Base-by-base conservation (phyloP, 805 yeast genomes). In the Wickerhamiella sergipiensis region DNA sequence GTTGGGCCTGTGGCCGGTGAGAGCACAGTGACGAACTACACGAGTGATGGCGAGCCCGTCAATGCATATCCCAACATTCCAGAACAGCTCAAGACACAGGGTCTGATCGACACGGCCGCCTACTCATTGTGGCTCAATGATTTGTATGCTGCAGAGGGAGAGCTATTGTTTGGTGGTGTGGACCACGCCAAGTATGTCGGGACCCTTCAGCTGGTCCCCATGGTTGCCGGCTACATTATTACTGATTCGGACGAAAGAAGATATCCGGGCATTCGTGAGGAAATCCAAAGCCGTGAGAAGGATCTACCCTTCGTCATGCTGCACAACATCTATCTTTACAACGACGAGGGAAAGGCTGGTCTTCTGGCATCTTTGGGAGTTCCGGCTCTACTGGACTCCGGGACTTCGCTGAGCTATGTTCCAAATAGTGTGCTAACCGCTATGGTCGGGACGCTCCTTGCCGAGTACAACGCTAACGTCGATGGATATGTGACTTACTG, bases 41-140 rank as follows among this genome's bases (percentile, higher is more conserved):
- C 50, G 22, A 47, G 55, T 19, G 48, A 48, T 42, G 58, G 52
- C 33, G 52, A 46, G 4, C 48, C 49, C 31, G 55, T 55, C 1
- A 48, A 52, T 12, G n/a, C 53, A 24, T 85, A 85, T 64, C 71
- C 75, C 48, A 85, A 85, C 62, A 64, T 85, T 48, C 92, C 94
- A 0, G 56, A 70, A 38, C 73, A 75, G 50, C 64, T 85, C 71
- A 79, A 74, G 49, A 56, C 66, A 26, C 74, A 66, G 42, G 78
- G 77, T 0, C 50, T 63, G 26, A 76, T 74, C 54, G 57, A 64
- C 46, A 65, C 71, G 45, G 61, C 59, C 22, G 71, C 74, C n/a
- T 76, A 73, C 64, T 72, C 78, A 19, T 64, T 76, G 51, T 76
- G 69, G 63, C 63, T 76, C 54, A 66, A 70, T 51, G 60, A 61